Evolutionary conservation across 192 early-diverging fungal species (phyloP).

Genomic region (Coemansia aciculifera): DNA sequence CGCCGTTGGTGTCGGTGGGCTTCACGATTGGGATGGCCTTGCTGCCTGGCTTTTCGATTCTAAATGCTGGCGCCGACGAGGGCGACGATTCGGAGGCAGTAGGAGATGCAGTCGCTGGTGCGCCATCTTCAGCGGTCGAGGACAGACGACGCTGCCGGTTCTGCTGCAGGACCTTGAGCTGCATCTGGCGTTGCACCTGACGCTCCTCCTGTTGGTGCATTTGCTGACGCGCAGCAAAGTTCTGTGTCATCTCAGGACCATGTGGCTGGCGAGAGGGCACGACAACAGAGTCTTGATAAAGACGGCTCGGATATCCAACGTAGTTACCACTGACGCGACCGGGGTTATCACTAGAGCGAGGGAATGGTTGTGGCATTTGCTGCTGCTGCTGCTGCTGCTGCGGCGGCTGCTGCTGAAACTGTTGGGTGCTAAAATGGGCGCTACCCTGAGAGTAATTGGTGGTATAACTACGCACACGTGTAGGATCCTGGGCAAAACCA

Average conservation of each 20-base stretch:
- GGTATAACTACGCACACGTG: slow-evolving; percentile 49
- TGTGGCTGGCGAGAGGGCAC: slow-evolving; percentile 74
- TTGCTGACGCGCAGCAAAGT: slow-evolving; percentile 68
- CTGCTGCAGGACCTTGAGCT: slow-evolving; percentile 55
- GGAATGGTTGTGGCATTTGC: slow-evolving; percentile 30
- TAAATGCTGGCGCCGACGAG: slow-evolving; percentile 31
- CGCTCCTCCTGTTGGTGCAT: slow-evolving; percentile 53
- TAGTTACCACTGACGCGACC: slow-evolving; percentile 56
- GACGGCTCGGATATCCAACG: slow-evolving; percentile 56
- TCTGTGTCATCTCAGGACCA: slow-evolving; percentile 70
- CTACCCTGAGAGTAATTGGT: slow-evolving; percentile 43
- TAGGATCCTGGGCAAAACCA: slow-evolving; percentile 30
- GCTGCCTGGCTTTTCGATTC: slow-evolving; percentile 47
- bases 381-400: slow-evolving; percentile 41
- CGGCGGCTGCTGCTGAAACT: slow-evolving; percentile 38
- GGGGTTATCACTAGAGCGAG: slow-evolving; percentile 34
- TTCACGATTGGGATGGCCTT: slow-evolving; percentile 53
- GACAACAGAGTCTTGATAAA: slow-evolving; percentile 61
- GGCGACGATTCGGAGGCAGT: slow-evolving; percentile 6
- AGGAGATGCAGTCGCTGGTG: neutral
- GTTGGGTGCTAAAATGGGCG: slow-evolving; percentile 22
- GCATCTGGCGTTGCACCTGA: slow-evolving; percentile 49
- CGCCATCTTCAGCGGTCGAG: slow-evolving; percentile 33
- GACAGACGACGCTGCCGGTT: slow-evolving; percentile 56
- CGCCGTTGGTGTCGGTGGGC: slow-evolving; percentile 33